phyloP scores from a whole-genome alignment of 2,329 filamentous ascomycete genomes.

The Diaporthe vexans region DNA sequence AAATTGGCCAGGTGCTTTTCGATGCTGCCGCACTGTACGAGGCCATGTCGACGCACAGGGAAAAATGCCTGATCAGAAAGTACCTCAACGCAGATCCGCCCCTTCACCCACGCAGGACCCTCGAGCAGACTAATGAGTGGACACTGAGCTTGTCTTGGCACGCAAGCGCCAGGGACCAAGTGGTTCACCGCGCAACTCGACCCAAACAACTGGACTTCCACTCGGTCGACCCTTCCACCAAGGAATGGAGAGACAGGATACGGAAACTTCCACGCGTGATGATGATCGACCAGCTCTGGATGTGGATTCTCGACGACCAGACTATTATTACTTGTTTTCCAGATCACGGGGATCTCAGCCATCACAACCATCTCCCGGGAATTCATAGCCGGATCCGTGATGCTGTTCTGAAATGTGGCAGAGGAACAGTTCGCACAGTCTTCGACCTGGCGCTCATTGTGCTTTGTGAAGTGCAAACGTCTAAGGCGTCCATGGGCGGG shows the following conservation, averaged over 20 bases:
- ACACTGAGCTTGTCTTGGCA: slow-evolving; percentile 51
- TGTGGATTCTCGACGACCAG: slow-evolving; percentile 51
- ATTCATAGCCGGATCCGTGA: slow-evolving; percentile 57
- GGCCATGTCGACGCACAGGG: slow-evolving; percentile 53
- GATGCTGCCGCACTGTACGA: slow-evolving; percentile 54
- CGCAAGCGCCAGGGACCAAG: slow-evolving; percentile 57
- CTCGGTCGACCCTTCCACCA: slow-evolving; percentile 31
- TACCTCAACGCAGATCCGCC: slow-evolving; percentile 53
- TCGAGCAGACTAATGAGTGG: slow-evolving; percentile 62
- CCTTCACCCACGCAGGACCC: slow-evolving; percentile 59
- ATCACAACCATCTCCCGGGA: slow-evolving; percentile 54
- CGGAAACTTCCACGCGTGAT: slow-evolving; percentile 47
- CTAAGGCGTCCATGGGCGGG: slow-evolving; percentile 56
- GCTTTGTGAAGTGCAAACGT: slow-evolving; percentile 54
- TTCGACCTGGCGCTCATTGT: slow-evolving; percentile 60
- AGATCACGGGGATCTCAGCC: slow-evolving; percentile 57
- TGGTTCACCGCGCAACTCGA: slow-evolving; percentile 56
- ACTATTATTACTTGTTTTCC: slow-evolving; percentile 51
- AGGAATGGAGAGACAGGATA: slow-evolving; percentile 44
- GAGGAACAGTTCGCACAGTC: slow-evolving; percentile 52
- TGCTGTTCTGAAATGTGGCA: slow-evolving; percentile 45
- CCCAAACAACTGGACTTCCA: slow-evolving; percentile 45
- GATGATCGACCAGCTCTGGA: slow-evolving; percentile 53
- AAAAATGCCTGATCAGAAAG: slow-evolving; percentile 51
- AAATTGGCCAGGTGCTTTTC: slow-evolving; percentile 49